Evolutionary conservation across 1,284 basidiomycete species (phyloP).

Genomic region (Ceratobasidium sp.): DNA sequence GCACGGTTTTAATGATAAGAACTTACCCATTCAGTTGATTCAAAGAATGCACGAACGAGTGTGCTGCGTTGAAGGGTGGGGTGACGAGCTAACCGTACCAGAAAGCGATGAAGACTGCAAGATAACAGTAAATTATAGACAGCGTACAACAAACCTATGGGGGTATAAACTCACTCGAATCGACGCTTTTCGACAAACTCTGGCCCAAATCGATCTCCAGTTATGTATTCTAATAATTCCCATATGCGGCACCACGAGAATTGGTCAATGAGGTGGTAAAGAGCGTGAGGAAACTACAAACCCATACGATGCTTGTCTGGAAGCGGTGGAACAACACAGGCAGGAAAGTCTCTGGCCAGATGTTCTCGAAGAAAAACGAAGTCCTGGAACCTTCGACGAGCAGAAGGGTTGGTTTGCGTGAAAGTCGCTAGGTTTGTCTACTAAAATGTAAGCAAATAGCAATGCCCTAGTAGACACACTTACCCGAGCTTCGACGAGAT

Average conservation of each 20-base stretch:
- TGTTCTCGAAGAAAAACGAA: constrained; percentile 95
- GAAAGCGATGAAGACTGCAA: constrained; percentile 88
- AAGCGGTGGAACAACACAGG: constrained; percentile 94
- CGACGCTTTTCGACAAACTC: constrained; percentile 96
- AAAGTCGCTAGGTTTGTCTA: constrained; percentile 89
- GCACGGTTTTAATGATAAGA: not conserved
- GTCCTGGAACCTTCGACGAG: constrained; percentile 94
- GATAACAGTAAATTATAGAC: not conserved
- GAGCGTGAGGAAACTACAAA: constrained; percentile 62
- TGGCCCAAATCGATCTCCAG: constrained; percentile 95
- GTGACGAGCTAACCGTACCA: constrained; percentile 91
- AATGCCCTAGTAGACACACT: constrained; percentile 50
- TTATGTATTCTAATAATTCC: constrained; percentile 85
- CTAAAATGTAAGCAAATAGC: constrained; percentile 47
- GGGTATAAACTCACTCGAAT: constrained; percentile 80
- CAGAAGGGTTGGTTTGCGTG: constrained; percentile 76
- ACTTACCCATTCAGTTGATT: constrained; percentile 97
- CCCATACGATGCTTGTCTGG: constrained; percentile 97
- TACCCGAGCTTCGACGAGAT: constrained; percentile 92
- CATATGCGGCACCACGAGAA: not conserved
- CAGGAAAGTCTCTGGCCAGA: constrained; percentile 92
- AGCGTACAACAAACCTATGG: not conserved
- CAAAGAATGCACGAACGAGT: constrained; percentile 91
- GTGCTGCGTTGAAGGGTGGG: constrained; percentile 95
- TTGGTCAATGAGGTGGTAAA: not conserved